Evolutionary conservation across 176 grass and related monocot genomes (phyloP).

Genomic region (Aegilops umbellulata): DNA sequence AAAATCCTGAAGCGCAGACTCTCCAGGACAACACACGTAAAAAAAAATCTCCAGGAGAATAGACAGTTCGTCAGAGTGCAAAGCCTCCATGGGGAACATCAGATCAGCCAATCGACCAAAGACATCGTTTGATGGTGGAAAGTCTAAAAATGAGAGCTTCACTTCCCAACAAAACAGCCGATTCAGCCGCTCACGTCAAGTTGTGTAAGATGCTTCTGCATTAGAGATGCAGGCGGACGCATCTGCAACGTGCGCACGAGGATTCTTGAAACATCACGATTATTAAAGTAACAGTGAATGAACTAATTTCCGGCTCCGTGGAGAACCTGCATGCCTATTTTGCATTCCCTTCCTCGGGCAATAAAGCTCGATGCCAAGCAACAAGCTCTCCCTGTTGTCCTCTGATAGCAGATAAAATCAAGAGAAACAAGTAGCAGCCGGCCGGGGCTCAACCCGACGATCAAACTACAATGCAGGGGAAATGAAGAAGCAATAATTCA

Average conservation of each 20-base stretch:
- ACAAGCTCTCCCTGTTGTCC: not conserved
- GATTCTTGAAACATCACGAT: too few relatives aligned
- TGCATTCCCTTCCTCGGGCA: not conserved
- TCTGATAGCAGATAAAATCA: not conserved
- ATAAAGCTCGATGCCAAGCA: not conserved
- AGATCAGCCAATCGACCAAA: not conserved
- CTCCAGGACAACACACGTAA: too few relatives aligned
- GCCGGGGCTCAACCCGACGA: too few relatives aligned
- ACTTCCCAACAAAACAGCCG: not conserved
- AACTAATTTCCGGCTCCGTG: too few relatives aligned
- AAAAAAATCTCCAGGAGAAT: too few relatives aligned
- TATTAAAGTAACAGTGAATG: too few relatives aligned
- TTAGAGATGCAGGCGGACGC: too few relatives aligned
- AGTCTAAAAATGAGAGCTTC: not conserved
- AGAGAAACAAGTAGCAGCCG: not conserved
- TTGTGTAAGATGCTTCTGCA: not conserved
- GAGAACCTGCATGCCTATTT: not conserved
- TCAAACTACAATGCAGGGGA: too few relatives aligned
- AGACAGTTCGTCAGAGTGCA: too few relatives aligned
- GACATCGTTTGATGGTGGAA: not conserved
- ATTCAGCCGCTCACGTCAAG: not conserved
- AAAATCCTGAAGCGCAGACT: too few relatives aligned
- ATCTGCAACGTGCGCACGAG: too few relatives aligned
- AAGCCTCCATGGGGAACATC: not conserved
- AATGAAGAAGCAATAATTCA: too few relatives aligned